Base-by-base conservation (phyloP, 169 alveolate genomes). In the Plasmodium sp. region DNA sequence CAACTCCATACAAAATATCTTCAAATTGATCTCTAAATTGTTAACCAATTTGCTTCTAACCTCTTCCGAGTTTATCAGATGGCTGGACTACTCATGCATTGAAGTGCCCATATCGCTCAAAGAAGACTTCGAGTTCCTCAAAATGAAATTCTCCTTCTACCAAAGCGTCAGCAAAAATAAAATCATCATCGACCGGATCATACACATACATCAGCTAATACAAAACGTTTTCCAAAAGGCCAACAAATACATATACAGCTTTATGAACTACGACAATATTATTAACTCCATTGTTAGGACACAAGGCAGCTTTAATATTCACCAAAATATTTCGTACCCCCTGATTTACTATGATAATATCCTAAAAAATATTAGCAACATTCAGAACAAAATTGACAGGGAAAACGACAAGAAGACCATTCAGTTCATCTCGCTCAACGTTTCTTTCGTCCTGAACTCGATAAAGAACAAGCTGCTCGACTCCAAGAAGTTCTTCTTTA, bases 131-230 rank as follows among this genome's bases (percentile, higher is more conserved):
- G 94, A 90, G 2, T 58, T 90, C 51, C 82, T 90, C 73, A 90
- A 90, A 90, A 62, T 81, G 77, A 90, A 90, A 80, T 90, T 90
- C 54, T 90, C 94, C 18, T 90, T 90, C 73, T 90, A 90, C 83
- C 88, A 90, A 58, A 90, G 94, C 82, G 90, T 90, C 67, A 90
- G 94, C 83, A 90, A 90, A 90, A 90, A 90, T 90, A 90, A 90
- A 80, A 90, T 90, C 16, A 90, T 90, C 51, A 90, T 90, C 39
- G 94, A 90, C 56, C 81, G 94, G 73, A 90, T 90, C 72, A 90
- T 90, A 58, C 90, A 90, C 72, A 90, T 90, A 80, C 94, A 90
- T 80, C 94, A 90, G 36, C 48, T 90, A 41, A 90, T 80, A 34
- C 94, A 90, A 90, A 90, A 90, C 36, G 94, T 90, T 7, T 90